Evolutionary conservation across 1,139 yeast genomes (phyloP).

Genomic region (Kluyveromyces marxianus): DNA sequence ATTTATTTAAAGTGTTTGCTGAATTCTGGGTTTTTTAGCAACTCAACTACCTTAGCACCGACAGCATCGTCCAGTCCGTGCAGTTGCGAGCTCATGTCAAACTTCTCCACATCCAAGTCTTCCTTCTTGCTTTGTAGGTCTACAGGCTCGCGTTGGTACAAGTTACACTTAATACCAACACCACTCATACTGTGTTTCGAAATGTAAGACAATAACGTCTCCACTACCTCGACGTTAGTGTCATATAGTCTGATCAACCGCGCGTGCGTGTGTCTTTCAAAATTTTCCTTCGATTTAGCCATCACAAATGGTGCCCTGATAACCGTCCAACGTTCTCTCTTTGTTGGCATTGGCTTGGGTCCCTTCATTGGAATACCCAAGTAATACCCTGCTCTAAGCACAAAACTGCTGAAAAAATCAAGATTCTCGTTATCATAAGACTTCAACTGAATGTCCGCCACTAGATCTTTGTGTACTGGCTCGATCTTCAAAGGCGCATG

Average conservation of each 20-base stretch:
- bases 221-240: conserved; percentile 77
- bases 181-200: conserved; percentile 74
- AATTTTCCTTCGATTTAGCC: conserved; percentile 91
- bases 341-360: conserved; percentile 58
- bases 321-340: conserved; percentile 88
- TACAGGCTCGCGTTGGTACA: conserved; percentile 49
- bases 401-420: conserved; percentile 76
- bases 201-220: conserved; percentile 72
- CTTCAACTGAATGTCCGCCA: conserved; percentile 63
- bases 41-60: conserved; percentile 63
- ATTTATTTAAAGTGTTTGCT: conserved; percentile 26
- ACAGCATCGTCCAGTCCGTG: conserved; percentile 43
- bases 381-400: conserved; percentile 83
- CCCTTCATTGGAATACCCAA: conserved; percentile 78
- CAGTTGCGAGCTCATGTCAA: conserved; percentile 8
- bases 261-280: conserved; percentile 78
- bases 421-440: conserved; percentile 66
- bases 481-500: conserved; percentile 73
- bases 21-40: conserved; percentile 61
- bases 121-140: conserved; percentile 37
- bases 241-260: conserved; percentile 72
- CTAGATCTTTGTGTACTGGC: conserved; percentile 60
- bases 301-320: conserved; percentile 90
- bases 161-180: conserved; percentile 72
- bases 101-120: conserved; percentile 6